phyloP scores from a whole-genome alignment of 1,139 yeast genomes.

The Yarrowia galli region DNA sequence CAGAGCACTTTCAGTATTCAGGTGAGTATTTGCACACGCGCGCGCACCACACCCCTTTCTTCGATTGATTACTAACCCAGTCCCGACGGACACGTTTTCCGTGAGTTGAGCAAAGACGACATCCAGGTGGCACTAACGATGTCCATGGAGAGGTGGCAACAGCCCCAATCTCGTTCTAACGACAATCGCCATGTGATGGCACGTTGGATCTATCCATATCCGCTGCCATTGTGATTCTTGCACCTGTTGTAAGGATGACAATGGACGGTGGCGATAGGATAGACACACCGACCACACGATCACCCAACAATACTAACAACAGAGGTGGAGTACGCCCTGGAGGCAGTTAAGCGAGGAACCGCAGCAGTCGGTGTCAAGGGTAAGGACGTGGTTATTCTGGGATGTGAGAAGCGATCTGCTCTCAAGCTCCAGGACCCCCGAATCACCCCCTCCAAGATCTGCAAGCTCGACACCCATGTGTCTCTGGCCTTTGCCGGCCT shows the following conservation, averaged over 20 bases:
- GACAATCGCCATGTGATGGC: not conserved
- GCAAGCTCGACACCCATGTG: conserved; percentile 88
- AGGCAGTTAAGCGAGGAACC: conserved; percentile 98
- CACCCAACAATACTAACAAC: conserved; percentile 38
- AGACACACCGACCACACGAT: not conserved
- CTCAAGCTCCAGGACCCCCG: conserved; percentile 95
- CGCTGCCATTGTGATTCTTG: not conserved
- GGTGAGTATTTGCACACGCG: conserved; percentile 61
- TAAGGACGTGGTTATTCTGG: conserved; percentile 83
- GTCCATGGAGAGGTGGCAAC: conserved; percentile 1
- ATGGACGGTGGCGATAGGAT: conserved; percentile 15
- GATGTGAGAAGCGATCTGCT: conserved; percentile 96
- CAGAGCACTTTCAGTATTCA: conserved; percentile 96
- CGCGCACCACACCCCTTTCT: not conserved
- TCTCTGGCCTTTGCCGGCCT: conserved; percentile 96
- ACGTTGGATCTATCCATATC: not conserved
- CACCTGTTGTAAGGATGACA: not conserved
- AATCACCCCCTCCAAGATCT: conserved; percentile 92
- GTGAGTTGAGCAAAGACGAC: conserved; percentile 47
- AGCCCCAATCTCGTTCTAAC: not conserved
- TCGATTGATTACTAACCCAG: conserved; percentile 51
- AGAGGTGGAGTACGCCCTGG: conserved; percentile 96
- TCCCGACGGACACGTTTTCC: conserved; percentile 99
- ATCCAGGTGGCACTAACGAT: conserved; percentile 17
- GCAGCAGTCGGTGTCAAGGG: conserved; percentile 98